A percentile compares a stretch with the other conserved stretches of the same genome.
These are phyloP conservation scores for Anethum foeniculum DNA, from an alignment of 140 eudicot species.

Conservation along the genomic window DNA sequence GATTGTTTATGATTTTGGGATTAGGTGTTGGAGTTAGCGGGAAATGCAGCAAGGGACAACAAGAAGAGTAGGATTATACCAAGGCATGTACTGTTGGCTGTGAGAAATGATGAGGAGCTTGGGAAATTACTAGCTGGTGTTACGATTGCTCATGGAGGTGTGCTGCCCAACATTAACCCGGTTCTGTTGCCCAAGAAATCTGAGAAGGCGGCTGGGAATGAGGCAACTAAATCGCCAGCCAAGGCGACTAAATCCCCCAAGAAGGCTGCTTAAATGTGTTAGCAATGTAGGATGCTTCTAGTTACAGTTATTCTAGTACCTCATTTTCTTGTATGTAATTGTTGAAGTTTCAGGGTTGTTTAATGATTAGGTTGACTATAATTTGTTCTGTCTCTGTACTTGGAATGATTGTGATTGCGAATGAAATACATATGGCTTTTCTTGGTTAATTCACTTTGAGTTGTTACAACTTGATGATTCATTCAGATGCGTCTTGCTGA, in stretches of 20 bases:
- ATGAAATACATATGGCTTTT: background rate
- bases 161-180: conserved; percentile 9
- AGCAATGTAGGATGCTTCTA: background rate
- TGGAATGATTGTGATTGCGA: background rate
- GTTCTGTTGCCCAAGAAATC: conserved; percentile 8
- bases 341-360: background rate
- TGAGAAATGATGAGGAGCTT: conserved; percentile 11
- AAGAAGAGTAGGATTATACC: conserved; percentile 9
- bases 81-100: conserved; percentile 1
- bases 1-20: background rate
- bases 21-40: conserved; percentile 7
- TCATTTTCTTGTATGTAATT: background rate
- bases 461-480: background rate
- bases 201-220: background rate
- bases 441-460: background rate
- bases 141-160: conserved; percentile 11
- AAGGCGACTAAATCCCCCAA: background rate
- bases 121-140: conserved; percentile 4
- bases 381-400: background rate
- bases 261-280: conserved; percentile 2
- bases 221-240: conserved; percentile 4
- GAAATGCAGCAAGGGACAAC: conserved; percentile 11
- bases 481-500: background rate
- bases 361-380: background rate
- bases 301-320: background rate